Evolutionary conservation across 164 flowering plant species (phyloP).

Genomic region (Magnolia kwangsiensis): DNA sequence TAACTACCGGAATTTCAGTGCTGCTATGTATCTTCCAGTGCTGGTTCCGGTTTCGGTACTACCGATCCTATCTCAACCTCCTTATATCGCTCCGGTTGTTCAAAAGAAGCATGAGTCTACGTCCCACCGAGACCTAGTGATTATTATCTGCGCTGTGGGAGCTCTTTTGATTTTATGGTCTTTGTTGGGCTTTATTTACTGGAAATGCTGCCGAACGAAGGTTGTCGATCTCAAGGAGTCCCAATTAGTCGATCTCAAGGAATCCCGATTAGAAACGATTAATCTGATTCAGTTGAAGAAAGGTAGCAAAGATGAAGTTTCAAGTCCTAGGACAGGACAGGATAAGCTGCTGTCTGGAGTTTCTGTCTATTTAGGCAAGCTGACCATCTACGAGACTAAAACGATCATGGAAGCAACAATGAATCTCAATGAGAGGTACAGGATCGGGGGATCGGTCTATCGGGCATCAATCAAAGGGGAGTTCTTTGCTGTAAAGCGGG

Average conservation of each 20-base stretch:
- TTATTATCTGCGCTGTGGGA: slow-evolving; percentile 8
- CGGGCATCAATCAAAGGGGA: slow-evolving; percentile 43
- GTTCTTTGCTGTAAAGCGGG: slow-evolving; percentile 46
- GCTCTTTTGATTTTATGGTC: slow-evolving; percentile 5
- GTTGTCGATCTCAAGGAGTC: slow-evolving; percentile 23
- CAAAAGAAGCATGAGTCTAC: not conserved
- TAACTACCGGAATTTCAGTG: slow-evolving; percentile 21
- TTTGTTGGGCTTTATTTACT: slow-evolving; percentile 10
- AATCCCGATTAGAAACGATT: slow-evolving; percentile 29
- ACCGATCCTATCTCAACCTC: slow-evolving; percentile 22
- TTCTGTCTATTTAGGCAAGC: slow-evolving; percentile 53
- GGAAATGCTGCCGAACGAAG: slow-evolving; percentile 18
- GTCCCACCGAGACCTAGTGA: slow-evolving; percentile 1
- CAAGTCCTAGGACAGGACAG: slow-evolving; percentile 28
- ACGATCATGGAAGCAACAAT: slow-evolving; percentile 56
- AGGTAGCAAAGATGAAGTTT: slow-evolving; percentile 11
- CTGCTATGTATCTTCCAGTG: slow-evolving; percentile 16
- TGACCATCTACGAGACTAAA: slow-evolving; percentile 37
- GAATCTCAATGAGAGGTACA: slow-evolving; percentile 39
- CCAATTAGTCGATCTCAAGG: slow-evolving; percentile 15
- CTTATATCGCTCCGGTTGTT: not conserved
- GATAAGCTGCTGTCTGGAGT: slow-evolving; percentile 57
- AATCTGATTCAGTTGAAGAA: slow-evolving; percentile 27
- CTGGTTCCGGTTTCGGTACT: slow-evolving; percentile 23
- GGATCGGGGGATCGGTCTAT: slow-evolving; percentile 57